Percentiles rank a stretch among this genome's conserved stretches.
Evolutionary conservation across 768 basidiomycete genomes (phyloP).

Genomic region (Suillus subluteus): DNA sequence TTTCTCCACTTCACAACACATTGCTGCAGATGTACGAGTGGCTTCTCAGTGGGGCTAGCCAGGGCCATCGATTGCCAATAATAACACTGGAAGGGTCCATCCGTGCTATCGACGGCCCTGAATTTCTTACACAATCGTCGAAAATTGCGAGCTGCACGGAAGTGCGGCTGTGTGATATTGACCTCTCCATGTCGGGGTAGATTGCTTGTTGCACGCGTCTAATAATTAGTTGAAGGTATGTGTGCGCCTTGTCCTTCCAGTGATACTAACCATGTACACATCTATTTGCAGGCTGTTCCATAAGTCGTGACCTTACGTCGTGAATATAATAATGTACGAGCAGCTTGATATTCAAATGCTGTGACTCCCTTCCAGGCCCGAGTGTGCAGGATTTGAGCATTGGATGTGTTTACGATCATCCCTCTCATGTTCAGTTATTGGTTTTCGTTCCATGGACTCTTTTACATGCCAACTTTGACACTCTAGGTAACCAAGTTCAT

Average conservation of each 20-base stretch:
- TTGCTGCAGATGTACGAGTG: slow-evolving; percentile 2
- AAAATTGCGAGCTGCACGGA: slow-evolving; percentile 7
- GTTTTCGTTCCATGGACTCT: not conserved
- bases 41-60: not conserved
- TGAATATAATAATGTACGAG: not conserved
- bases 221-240: not conserved
- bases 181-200: not conserved
- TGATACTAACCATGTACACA: not conserved
- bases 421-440: not conserved
- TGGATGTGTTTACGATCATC: not conserved
- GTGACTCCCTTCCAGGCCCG: not conserved
- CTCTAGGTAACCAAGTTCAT: not conserved
- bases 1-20: not conserved
- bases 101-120: not conserved
- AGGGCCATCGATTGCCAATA: slow-evolving; percentile 1
- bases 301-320: not conserved
- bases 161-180: not conserved
- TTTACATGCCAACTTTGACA: not conserved
- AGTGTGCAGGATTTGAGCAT: not conserved
- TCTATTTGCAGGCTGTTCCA: not conserved
- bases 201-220: not conserved
- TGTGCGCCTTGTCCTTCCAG: not conserved
- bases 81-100: slow-evolving; percentile 2
- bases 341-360: not conserved
- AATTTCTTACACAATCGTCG: not conserved